Base-by-base conservation (phyloP, 768 basidiomycete genomes). In the Gloeostereum incarnatum region DNA sequence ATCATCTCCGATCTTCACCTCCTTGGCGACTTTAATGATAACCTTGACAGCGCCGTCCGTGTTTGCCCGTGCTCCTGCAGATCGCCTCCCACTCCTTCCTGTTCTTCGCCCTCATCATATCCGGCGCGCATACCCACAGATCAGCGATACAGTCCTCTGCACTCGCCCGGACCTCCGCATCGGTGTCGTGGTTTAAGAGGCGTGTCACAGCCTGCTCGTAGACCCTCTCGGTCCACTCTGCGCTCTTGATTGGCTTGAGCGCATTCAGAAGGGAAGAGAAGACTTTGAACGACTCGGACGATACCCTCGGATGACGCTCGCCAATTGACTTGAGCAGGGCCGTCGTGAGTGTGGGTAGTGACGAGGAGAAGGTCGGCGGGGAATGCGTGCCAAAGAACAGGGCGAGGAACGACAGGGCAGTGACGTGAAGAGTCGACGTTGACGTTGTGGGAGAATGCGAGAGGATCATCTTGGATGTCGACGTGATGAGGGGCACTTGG, bases 261-360 rank as follows among this genome's bases (percentile, higher is more conserved):
- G 85, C 71, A 45, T 74, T 79, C 21, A 96, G 68, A 5, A 99
- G 63, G 2, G 90, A 71, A 2, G 90, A 89, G 49, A 89, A 90
- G 2, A 81, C 84, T 25, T 78, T 75, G 71, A 98, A 91, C 0
- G 90, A 74, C 50, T 93, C 90, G 2, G 90, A 80, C 4, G 79
- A 82, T 43, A 97, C 75, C 43, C 90, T 81, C 24, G 93, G 93
- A 53, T 92, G 87, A 47, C 82, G 80, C 57, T 98, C 92, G 14
- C 63, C 62, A 33, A 88, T 65, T 7, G 81, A 76, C 39, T 75
- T 76, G 29, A 92, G 71, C 26, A 98, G 71, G 10, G 79, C 74
- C 1, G 85, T 78, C 0, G 81, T 81, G 25, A 98, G 63, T 11
- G 64, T 63, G 1, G 78, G 60, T n/a, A 97, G 68, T 8, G 75